A percentile compares a stretch with the other conserved stretches of the same genome.
These are phyloP conservation scores for Chlamydomonas reinhardtii DNA, from an alignment of 163 green algal genomes.

Conservation along the genomic window DNA sequence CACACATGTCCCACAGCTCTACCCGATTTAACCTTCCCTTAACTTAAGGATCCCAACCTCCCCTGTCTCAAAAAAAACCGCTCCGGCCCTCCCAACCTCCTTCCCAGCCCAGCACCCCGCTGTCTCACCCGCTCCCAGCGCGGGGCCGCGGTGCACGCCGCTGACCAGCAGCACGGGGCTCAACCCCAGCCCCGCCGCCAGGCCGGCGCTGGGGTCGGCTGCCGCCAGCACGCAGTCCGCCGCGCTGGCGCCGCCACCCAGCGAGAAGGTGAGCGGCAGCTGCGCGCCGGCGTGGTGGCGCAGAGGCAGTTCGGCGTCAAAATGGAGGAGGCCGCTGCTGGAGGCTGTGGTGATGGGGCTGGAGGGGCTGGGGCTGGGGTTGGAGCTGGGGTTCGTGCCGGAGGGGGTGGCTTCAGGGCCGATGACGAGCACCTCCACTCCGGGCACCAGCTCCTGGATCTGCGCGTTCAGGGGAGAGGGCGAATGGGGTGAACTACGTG, in stretches of 20 bases:
- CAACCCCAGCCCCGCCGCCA: neutral
- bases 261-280: neutral
- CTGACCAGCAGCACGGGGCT: neutral
- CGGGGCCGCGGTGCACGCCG: neutral
- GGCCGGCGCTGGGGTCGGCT: neutral
- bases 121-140: neutral
- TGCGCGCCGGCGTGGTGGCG: neutral
- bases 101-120: too few species aligned
- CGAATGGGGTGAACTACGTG: too few species aligned
- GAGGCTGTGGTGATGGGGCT: neutral
- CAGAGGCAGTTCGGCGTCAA: neutral
- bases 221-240: neutral
- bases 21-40: too few species aligned
- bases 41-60: too few species aligned
- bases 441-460: neutral
- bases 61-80: too few species aligned
- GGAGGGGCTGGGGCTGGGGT: too few species aligned
- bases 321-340: neutral
- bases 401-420: neutral
- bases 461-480: neutral
- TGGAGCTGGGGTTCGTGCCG: too few species aligned
- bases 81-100: too few species aligned
- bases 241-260: neutral
- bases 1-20: too few species aligned
- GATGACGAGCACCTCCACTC: neutral